These are phyloP conservation scores for Talaromyces sp. DNA, from an alignment of 2,329 filamentous ascomycete genomes.

Conservation along the genomic window DNA sequence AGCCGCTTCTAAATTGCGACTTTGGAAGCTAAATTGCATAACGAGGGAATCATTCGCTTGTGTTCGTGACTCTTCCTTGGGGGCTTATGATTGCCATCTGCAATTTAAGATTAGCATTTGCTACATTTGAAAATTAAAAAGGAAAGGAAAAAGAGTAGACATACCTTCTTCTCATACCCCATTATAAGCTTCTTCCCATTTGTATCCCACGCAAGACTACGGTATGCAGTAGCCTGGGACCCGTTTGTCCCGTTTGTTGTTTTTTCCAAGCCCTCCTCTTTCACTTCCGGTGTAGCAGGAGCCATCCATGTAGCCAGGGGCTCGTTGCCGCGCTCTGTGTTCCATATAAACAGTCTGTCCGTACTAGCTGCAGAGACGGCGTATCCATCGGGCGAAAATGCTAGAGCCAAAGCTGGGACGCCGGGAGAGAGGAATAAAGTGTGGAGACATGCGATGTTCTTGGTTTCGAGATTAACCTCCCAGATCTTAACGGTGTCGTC, in stretches of 20 bases:
- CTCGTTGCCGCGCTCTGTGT: constrained; percentile 39
- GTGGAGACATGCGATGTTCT: constrained; percentile 32
- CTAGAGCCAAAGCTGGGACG: constrained; percentile 35
- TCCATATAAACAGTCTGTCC: constrained; percentile 43
- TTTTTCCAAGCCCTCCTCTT: constrained; percentile 26
- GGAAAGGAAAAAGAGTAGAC: constrained; percentile 8
- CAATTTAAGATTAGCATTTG: neutral
- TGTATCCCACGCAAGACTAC: constrained; percentile 48
- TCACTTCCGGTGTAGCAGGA: constrained; percentile 24
- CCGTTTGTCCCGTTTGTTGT: constrained; percentile 33
- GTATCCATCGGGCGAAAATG: constrained; percentile 45
- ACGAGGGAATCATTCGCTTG: neutral
- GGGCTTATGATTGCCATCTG: constrained; percentile 10
- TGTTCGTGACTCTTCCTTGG: constrained; percentile 4
- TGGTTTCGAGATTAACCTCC: constrained; percentile 35
- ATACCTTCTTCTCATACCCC: constrained; percentile 46
- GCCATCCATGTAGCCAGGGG: constrained; percentile 38
- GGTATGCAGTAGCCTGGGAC: constrained; percentile 23
- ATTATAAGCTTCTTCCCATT: constrained; percentile 51
- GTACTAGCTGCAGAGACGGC: constrained; percentile 41
- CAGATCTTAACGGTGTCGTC: constrained; percentile 43
- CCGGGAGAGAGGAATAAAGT: constrained; percentile 31
- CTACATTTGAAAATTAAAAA: neutral
- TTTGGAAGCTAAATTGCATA: no score
- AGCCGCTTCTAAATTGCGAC: neutral